Conservation (phyloP, 2,329 filamentous ascomycete genomes). For the Sporothrix euskadiensis region DNA sequence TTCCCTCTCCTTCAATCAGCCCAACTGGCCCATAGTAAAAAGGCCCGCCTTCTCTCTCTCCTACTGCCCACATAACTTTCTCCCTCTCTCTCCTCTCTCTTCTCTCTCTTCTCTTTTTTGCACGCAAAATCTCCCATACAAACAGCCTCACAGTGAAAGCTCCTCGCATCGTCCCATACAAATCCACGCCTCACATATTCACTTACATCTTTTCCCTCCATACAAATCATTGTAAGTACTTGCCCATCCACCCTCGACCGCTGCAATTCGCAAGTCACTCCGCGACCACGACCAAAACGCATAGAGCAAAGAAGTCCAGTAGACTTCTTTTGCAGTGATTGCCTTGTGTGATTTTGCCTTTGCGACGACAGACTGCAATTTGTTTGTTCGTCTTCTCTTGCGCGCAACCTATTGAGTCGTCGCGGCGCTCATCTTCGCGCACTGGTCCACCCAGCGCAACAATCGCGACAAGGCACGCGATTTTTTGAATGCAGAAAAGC, state of each 20-base stretch:
- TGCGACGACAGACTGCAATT: not conserved
- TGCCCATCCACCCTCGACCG: conserved; percentile 43
- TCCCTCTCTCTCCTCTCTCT: conserved; percentile 58
- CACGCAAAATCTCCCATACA: conserved; percentile 54
- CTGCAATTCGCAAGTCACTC: conserved; percentile 48
- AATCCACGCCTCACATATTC: conserved; percentile 38
- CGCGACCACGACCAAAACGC: not conserved
- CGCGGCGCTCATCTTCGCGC: conserved; percentile 19
- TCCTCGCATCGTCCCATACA: conserved; percentile 49
- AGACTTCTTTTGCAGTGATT: conserved; percentile 8
- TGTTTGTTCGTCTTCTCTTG: not conserved
- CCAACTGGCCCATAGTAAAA: conserved; percentile 65
- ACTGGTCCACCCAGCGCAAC: conserved; percentile 27
- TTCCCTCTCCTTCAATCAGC: conserved; percentile 53
- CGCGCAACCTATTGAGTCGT: not conserved
- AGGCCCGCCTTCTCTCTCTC: conserved; percentile 55
- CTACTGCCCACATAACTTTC: conserved; percentile 61
- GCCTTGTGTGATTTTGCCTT: not conserved
- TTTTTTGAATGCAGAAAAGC: not conserved
- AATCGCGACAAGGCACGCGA: conserved; percentile 17
- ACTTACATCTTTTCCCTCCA: conserved; percentile 49
- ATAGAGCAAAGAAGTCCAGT: not conserved
- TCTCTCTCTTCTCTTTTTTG: conserved; percentile 52
- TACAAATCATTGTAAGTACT: conserved; percentile 56
- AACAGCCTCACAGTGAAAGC: conserved; percentile 40